Base-by-base conservation (phyloP, 805 yeast species). In the Cyberlindnera samutprakarnensis region DNA sequence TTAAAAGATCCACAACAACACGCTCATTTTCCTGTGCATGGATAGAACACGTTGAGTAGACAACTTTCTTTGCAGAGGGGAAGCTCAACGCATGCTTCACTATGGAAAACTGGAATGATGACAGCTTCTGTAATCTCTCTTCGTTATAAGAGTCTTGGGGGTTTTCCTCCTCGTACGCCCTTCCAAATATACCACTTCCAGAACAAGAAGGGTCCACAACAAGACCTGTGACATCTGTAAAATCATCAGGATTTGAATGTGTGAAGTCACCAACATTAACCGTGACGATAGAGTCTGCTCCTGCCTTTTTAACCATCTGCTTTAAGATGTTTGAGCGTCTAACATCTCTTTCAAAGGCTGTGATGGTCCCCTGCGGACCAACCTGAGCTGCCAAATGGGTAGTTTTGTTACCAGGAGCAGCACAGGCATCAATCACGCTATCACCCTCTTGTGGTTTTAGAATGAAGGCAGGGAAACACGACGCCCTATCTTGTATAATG, bases 351-450 rank as follows among this genome's bases (percentile, higher is more conserved):
- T 92, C 99, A 57, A 87, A 92, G 0, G 98, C 98, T 44, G 68
- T 68, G 8, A 87, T 76, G 12, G 56, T 48, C 13, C 51, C 46
- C 0, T 62, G 61, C 2, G 58, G 44, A 23, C 59, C 58, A 15
- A 85, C 56, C 31, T 72, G 62, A 0, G 92, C 74, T 0, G 96
- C 95, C 15, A 80, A 61, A 58, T 90, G 97, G 0, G 96, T 85
- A 0, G 99, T 92, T 54, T 92, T 94, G 57, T 92, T 92, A 5
- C 99, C 99, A 5, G 99, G 99, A 0, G 99, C 98, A 3, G 97
- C 88, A 60, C 96, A 88, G 1, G 96, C 81, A 59, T 92, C 99
- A 27, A 92, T 82, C 9, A 87, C 75, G 16, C 65, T 57, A 37
- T 71, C 78, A 27, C 78, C 80, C 4, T 72, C 64, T 1, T 53